Conservation (phyloP, 441 rosid species). For the Hura crepitans region DNA sequence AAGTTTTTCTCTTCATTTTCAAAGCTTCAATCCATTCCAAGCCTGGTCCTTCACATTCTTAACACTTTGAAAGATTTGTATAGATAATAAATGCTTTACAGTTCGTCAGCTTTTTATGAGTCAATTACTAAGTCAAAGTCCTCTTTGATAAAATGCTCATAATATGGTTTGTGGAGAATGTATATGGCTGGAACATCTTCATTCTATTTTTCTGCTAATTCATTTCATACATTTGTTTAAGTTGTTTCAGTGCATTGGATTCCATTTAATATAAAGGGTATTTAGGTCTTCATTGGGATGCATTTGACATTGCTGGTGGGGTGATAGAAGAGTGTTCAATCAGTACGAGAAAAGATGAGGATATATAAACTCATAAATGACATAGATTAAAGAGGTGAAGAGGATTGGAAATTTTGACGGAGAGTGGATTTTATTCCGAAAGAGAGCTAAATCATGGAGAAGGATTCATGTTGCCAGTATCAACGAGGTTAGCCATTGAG, state of each 20-base stretch:
- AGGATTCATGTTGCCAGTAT: neutral
- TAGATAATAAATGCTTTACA: neutral
- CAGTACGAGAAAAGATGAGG: neutral
- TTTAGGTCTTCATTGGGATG: neutral
- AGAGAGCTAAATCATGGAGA: neutral
- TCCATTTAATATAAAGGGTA: neutral
- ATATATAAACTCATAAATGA: neutral
- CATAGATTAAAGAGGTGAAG: no score
- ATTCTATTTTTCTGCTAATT: conserved; percentile 3
- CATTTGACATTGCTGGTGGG: neutral
- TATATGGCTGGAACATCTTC: conserved; percentile 3
- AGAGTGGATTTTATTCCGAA: neutral
- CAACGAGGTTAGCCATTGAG: neutral
- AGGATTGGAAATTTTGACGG: no score
- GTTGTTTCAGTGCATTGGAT: neutral
- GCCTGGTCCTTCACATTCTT: conserved; percentile 2
- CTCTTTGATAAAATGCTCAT: conserved; percentile 7
- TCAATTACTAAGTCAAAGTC: conserved; percentile 5
- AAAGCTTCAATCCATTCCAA: conserved; percentile 3
- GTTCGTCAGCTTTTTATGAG: no score
- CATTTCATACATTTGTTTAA: neutral
- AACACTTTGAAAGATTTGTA: neutral
- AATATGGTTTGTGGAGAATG: conserved; percentile 13
- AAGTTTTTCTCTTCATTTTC: conserved; percentile 28
- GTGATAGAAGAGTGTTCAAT: neutral